Percentiles rank a stretch among this genome's conserved stretches.
phyloP scores from a whole-genome alignment of 306 rosid species.

The Sicyos edulis region DNA sequence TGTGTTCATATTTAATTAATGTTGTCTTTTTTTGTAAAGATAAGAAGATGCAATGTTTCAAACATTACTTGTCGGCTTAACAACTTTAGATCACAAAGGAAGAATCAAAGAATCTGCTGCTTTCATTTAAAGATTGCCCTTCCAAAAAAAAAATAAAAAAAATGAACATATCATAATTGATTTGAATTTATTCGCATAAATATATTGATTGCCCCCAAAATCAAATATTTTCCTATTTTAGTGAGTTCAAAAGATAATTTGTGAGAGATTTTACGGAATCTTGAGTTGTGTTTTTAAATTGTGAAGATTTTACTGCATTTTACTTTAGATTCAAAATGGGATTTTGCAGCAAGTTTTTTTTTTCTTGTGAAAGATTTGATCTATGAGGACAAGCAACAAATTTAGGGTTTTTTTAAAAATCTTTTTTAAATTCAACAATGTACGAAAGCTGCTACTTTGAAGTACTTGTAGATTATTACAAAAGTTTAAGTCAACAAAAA shows the following conservation, averaged over 20 bases:
- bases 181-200: not conserved
- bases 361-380: too few relatives aligned
- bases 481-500: too few relatives aligned
- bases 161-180: too few relatives aligned
- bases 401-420: not conserved
- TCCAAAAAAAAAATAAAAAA: too few relatives aligned
- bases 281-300: not conserved
- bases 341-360: too few relatives aligned
- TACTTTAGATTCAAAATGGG: not conserved
- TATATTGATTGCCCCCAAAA: not conserved
- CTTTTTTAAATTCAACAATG: too few relatives aligned
- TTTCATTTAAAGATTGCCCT: not conserved
- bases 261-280: not conserved
- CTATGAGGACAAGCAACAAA: too few relatives aligned
- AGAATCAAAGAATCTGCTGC: constrained; percentile 3
- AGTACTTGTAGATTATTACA: too few relatives aligned
- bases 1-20: not conserved
- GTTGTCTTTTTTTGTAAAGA: not conserved
- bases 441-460: too few relatives aligned
- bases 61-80: too few relatives aligned
- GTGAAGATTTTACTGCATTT: not conserved
- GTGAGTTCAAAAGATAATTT: not conserved
- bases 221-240: not conserved
- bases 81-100: too few relatives aligned
- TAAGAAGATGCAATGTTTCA: too few relatives aligned